Base-by-base conservation (phyloP, 805 yeast genomes). In the Teunomyces stri region DNA sequence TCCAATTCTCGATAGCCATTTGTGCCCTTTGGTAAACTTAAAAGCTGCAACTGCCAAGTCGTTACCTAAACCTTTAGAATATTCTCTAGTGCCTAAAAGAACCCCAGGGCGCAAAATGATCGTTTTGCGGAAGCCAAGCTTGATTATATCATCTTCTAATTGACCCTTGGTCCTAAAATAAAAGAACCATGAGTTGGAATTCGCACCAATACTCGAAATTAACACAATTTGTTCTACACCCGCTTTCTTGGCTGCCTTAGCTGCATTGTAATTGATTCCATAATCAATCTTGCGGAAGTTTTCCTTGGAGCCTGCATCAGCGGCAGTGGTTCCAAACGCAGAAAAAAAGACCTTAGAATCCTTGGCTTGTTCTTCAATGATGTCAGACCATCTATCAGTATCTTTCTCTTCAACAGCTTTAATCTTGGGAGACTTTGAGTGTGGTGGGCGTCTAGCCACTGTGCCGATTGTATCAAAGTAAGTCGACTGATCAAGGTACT, bases 71-170 rank as follows among this genome's bases (percentile, higher is more conserved):
- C 78, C 80, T 45, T 72, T 76, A 2, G 64, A 49, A 6, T 51
- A 50, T 13, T 68, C 73, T 57, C 96, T 72, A 25, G 78, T 76
- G 4, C 96, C 96, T 5, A 87, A 56, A 31, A 89, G 68, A 0
- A 72, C 62, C 11, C 96, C 96, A 0, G 97, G 97, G 58, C 88
- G 76, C 47, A 90, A 64, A 51, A 90, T 85, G 44, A 89, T 78
- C 1, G 90, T 82, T 45, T 81, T 73, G n/a, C 82, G 84, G 64
- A 89, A 90, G 22, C 73, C 76, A 48, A 89, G 70, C 0, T 70
- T 81, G 38, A 73, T 65, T 7, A 90, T 69, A 41, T 81, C 89
- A 39, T 82, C 77, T 61, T 90, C 97, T 42, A 87, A 70, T 44
- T 82, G 79, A 25, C 96, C 96, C 62, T 90, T 90, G 65, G 85